Evolutionary conservation across 768 basidiomycete species (phyloP).

Genomic region (Collybia nuda): DNA sequence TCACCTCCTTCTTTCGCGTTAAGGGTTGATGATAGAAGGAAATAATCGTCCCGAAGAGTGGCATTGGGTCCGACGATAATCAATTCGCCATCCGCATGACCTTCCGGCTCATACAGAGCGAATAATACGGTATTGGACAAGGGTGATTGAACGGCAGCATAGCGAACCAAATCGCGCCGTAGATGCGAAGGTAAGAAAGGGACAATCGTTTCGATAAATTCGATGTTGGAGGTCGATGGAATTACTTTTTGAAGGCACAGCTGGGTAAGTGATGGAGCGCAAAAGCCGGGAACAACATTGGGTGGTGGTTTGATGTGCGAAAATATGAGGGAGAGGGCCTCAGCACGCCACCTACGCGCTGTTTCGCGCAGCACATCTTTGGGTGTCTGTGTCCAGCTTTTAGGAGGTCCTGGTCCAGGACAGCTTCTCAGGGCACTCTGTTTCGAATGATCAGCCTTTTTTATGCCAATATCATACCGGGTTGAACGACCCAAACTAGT

Average conservation of each 20-base stretch:
- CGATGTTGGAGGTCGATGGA: conserved; percentile 33
- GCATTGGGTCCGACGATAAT: conserved; percentile 60
- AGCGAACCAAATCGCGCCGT: conserved; percentile 55
- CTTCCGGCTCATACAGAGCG: conserved; percentile 46
- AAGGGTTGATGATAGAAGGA: conserved; percentile 23
- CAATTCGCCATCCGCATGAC: conserved; percentile 63
- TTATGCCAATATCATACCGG: neutral
- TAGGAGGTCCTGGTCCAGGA: conserved; percentile 55
- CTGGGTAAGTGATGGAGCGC: conserved; percentile 50
- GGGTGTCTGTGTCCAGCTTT: conserved; percentile 49
- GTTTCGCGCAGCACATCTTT: conserved; percentile 22
- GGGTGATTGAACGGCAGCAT: conserved; percentile 57
- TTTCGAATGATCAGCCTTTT: conserved; percentile 1
- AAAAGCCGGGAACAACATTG: conserved; percentile 15
- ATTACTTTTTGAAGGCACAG: conserved; percentile 55
- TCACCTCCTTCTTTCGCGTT: neutral
- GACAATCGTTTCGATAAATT: conserved; percentile 44
- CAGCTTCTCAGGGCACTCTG: conserved; percentile 17
- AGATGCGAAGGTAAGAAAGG: conserved; percentile 60
- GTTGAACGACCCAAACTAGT: neutral
- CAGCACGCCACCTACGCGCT: conserved; percentile 47
- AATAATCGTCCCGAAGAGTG: conserved; percentile 40
- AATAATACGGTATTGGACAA: conserved; percentile 49
- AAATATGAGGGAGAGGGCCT: conserved; percentile 56
- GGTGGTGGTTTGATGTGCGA: conserved; percentile 21